These are phyloP conservation scores for Mallotus japonicus DNA, from an alignment of 441 rosid species.

Conservation along the genomic window DNA sequence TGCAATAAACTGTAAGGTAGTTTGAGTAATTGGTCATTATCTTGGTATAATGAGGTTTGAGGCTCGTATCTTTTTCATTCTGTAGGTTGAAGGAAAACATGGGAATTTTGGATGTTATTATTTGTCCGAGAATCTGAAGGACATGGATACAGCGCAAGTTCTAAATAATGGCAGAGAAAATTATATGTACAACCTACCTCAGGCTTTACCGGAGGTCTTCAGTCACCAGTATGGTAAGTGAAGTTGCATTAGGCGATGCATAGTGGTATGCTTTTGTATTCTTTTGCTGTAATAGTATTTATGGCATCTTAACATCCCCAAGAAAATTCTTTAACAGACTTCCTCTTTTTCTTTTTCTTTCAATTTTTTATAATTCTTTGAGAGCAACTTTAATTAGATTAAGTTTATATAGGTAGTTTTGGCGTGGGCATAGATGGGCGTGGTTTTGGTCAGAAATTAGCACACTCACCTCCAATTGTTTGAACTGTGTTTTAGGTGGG, in stretches of 20 bases:
- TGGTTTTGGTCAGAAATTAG: background rate
- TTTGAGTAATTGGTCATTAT: background rate
- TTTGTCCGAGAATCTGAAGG: conserved; percentile 62
- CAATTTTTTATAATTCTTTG: background rate
- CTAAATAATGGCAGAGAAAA: conserved; percentile 34
- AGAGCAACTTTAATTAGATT: background rate
- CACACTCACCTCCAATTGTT: background rate
- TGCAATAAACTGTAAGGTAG: background rate
- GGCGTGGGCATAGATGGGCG: background rate
- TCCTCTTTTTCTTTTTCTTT: background rate
- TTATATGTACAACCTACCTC: conserved; percentile 44
- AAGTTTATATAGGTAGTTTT: background rate
- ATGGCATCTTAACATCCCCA: conserved; percentile 3
- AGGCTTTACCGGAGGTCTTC: conserved; percentile 67
- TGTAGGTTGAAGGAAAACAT: conserved; percentile 70
- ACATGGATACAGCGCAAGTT: conserved; percentile 35
- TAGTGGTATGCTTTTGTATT: conserved; percentile 4
- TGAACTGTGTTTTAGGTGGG: conserved; percentile 43
- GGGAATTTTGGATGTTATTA: conserved; percentile 72
- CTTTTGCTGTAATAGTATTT: background rate
- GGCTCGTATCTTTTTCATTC: conserved; percentile 24
- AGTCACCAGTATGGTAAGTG: conserved; percentile 58
- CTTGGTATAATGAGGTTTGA: conserved; percentile 13
- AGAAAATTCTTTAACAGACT: conserved; percentile 2
- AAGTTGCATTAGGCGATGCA: conserved; percentile 17